A percentile compares a stretch with the other conserved stretches of the same genome.
Evolutionary conservation across 73 alveolate genomes (phyloP).

Genomic region (Paramecium biaurelia): DNA sequence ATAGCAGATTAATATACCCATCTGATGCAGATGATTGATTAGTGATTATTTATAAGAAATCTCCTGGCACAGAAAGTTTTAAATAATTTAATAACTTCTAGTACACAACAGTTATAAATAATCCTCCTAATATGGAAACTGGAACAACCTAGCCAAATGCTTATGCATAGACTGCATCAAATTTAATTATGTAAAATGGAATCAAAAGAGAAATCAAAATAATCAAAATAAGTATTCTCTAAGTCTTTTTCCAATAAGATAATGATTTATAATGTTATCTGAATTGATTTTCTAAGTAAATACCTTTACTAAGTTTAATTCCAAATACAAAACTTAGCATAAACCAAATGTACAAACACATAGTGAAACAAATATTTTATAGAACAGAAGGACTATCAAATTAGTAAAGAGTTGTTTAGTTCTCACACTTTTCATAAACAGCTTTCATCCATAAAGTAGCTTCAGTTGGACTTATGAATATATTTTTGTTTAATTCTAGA

Average conservation of each 20-base stretch:
- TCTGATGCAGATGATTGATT: not conserved
- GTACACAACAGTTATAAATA: not conserved
- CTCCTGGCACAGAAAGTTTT: not conserved
- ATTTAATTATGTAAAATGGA: not conserved
- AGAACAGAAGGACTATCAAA: not conserved
- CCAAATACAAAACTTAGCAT: not conserved
- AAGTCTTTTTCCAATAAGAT: not conserved
- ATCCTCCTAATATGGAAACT: not conserved
- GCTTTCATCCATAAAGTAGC: not conserved
- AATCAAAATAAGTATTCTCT: not conserved
- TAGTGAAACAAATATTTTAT: not conserved
- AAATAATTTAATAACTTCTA: not conserved
- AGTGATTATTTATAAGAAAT: not conserved
- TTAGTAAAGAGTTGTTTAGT: not conserved
- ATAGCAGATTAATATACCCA: not conserved
- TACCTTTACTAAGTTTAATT: not conserved
- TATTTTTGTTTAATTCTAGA: not conserved
- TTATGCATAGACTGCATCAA: not conserved
- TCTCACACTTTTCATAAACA: not conserved
- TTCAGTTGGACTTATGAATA: not conserved
- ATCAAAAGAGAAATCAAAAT: not conserved
- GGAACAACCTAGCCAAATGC: slow-evolving; percentile 10
- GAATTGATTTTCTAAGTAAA: not conserved
- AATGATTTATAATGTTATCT: not conserved
- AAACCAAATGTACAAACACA: not conserved